Evolutionary conservation across 345 rosid species (phyloP).

Genomic region (Brassica juncea): DNA sequence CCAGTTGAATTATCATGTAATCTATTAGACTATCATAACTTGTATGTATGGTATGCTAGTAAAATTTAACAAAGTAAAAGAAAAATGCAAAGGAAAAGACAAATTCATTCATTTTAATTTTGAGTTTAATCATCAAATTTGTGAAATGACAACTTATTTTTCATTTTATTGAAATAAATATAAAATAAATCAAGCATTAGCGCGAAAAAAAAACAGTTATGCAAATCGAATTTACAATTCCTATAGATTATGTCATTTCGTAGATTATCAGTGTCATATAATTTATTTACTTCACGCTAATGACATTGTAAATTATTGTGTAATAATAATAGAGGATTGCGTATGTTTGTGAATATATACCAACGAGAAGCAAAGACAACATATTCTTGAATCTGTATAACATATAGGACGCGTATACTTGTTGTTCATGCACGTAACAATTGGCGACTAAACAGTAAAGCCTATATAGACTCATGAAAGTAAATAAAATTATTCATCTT

Average conservation of each 20-base stretch:
- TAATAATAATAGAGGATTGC: slow-evolving; percentile 12
- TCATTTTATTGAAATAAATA: no score
- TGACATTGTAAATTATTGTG: background rate
- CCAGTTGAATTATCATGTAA: no score
- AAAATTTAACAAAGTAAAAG: no score
- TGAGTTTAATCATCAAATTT: background rate
- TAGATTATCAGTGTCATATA: background rate
- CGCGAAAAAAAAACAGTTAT: no score
- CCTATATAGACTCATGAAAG: background rate
- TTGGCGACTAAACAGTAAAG: background rate
- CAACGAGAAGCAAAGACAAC: background rate
- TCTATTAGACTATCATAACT: no score
- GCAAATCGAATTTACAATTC: background rate
- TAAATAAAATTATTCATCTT: background rate
- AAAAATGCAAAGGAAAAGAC: no score
- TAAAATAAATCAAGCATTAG: background rate
- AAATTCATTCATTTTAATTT: no score
- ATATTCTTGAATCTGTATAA: background rate
- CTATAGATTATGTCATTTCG: background rate
- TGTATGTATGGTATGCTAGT: no score
- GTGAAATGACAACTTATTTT: background rate
- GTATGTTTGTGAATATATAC: background rate
- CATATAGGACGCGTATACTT: background rate
- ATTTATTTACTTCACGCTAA: background rate
- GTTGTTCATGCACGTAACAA: slow-evolving; percentile 21